phyloP scores from a whole-genome alignment of 345 rosid species.

The Abelmoschus esculentus region DNA sequence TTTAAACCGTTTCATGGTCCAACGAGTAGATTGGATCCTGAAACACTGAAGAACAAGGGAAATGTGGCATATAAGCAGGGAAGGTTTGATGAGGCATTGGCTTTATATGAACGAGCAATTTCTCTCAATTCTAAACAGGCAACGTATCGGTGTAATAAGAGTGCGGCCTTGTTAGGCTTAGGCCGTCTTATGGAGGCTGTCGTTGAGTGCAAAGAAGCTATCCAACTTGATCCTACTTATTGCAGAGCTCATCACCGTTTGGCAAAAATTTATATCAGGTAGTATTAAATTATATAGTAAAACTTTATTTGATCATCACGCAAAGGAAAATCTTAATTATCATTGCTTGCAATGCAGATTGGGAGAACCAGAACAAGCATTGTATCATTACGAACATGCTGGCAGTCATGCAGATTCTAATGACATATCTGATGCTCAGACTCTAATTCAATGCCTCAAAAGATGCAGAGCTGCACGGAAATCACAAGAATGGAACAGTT shows the following conservation, averaged over 20 bases:
- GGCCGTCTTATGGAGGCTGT: slow-evolving; percentile 71
- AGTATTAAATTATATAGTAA: neutral
- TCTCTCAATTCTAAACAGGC: slow-evolving; percentile 57
- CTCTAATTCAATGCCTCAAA: slow-evolving; percentile 30
- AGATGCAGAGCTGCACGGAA: slow-evolving; percentile 38
- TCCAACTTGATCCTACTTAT: slow-evolving; percentile 55
- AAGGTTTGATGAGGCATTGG: slow-evolving; percentile 65
- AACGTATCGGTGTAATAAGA: slow-evolving; percentile 61
- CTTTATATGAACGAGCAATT: slow-evolving; percentile 65
- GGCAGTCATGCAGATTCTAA: slow-evolving; percentile 24
- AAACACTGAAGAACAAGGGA: slow-evolving; percentile 56
- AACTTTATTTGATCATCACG: neutral
- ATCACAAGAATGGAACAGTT: slow-evolving; percentile 39
- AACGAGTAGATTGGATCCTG: slow-evolving; percentile 43
- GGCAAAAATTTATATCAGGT: slow-evolving; percentile 55
- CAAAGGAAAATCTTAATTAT: neutral
- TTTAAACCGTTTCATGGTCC: slow-evolving; percentile 14
- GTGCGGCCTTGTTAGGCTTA: slow-evolving; percentile 80
- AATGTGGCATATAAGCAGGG: slow-evolving; percentile 74
- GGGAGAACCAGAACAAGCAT: slow-evolving; percentile 59
- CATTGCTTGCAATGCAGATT: slow-evolving; percentile 30
- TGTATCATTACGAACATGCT: slow-evolving; percentile 42
- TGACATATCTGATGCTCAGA: slow-evolving; percentile 42
- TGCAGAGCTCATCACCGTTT: slow-evolving; percentile 65
- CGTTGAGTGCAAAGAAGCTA: slow-evolving; percentile 67